A percentile compares a stretch with the other conserved stretches of the same genome.
Evolutionary conservation across 2,329 filamentous ascomycete species (phyloP).

Genomic region (Magnaporthiopsis rhizophila): DNA sequence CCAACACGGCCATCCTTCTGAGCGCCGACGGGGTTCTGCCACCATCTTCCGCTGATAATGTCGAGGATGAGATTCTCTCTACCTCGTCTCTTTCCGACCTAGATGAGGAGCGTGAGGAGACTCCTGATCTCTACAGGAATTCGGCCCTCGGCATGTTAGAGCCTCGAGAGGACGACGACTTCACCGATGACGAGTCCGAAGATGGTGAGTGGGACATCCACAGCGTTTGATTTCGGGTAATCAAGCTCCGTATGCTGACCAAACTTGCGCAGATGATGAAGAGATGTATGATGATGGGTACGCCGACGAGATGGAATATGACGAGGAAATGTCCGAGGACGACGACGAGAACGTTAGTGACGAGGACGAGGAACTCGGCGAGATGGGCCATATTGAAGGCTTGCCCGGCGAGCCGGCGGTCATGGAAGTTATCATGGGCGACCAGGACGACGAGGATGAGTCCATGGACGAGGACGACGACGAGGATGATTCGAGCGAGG

Average conservation of each 20-base stretch:
- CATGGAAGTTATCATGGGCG: conserved; percentile 73
- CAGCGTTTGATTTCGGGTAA: background rate
- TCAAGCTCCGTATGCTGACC: conserved; percentile 14
- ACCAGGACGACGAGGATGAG: conserved; percentile 55
- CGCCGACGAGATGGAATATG: conserved; percentile 88
- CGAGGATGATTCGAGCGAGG: conserved; percentile 36
- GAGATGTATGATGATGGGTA: conserved; percentile 92
- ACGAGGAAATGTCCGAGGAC: conserved; percentile 67
- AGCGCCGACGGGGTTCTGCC: conserved; percentile 75
- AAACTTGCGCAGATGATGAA: conserved; percentile 57
- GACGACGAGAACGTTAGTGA: conserved; percentile 86
- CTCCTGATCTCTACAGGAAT: conserved; percentile 93
- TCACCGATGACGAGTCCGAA: conserved; percentile 60
- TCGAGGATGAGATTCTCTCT: conserved; percentile 82
- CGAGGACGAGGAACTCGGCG: conserved; percentile 74
- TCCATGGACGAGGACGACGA: conserved; percentile 53
- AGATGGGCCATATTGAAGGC: conserved; percentile 80
- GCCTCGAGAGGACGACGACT: conserved; percentile 70
- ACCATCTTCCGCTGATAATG: conserved; percentile 38
- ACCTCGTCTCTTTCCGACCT: conserved; percentile 84
- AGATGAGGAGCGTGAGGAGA: conserved; percentile 83
- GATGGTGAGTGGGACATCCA: conserved; percentile 37
- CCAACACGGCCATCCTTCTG: conserved; percentile 76
- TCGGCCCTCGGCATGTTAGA: conserved; percentile 94
- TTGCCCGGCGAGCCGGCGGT: conserved; percentile 54